Conservation (phyloP, 805 yeast species). For the Candida jianshihensis region DNA sequence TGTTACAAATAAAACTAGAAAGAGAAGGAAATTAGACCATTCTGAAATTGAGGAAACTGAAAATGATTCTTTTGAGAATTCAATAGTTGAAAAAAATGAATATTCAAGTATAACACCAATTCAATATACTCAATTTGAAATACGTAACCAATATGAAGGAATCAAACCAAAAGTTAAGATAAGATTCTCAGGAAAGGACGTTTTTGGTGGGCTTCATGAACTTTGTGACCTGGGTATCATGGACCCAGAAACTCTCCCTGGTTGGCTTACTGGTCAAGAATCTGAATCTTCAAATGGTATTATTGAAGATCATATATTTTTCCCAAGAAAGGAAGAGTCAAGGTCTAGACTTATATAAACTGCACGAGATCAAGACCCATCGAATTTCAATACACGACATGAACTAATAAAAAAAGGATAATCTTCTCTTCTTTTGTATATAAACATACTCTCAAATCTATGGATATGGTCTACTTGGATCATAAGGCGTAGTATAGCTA, state of each 20-base stretch:
- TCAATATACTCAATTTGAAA: conserved; percentile 39
- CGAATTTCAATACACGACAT: neutral
- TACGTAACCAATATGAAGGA: conserved; percentile 27
- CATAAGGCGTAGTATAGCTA: conserved; percentile 19
- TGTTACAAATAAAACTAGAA: conserved; percentile 13
- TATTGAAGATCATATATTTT: conserved; percentile 29
- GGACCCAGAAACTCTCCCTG: conserved; percentile 54
- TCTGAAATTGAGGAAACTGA: conserved; percentile 15
- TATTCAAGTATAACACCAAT: conserved; percentile 54
- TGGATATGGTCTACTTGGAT: conserved; percentile 15
- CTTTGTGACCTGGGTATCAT: conserved; percentile 43
- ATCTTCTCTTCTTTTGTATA: neutral
- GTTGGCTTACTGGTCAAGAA: conserved; percentile 77
- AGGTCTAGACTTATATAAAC: neutral
- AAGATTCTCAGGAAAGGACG: conserved; percentile 54
- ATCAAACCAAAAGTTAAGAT: conserved; percentile 20
- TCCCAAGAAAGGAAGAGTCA: neutral
- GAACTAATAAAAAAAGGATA: no score
- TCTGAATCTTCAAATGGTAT: conserved; percentile 40
- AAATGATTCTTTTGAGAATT: conserved; percentile 13
- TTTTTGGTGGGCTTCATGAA: conserved; percentile 75
- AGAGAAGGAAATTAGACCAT: conserved; percentile 2
- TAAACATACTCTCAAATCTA: no score
- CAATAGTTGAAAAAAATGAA: conserved; percentile 22
- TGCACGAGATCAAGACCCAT: neutral